Percentiles rank a stretch among this genome's conserved stretches.
Conservation (phyloP, 2,329 filamentous ascomycete species). For the Chrysoporthe puriensis region DNA sequence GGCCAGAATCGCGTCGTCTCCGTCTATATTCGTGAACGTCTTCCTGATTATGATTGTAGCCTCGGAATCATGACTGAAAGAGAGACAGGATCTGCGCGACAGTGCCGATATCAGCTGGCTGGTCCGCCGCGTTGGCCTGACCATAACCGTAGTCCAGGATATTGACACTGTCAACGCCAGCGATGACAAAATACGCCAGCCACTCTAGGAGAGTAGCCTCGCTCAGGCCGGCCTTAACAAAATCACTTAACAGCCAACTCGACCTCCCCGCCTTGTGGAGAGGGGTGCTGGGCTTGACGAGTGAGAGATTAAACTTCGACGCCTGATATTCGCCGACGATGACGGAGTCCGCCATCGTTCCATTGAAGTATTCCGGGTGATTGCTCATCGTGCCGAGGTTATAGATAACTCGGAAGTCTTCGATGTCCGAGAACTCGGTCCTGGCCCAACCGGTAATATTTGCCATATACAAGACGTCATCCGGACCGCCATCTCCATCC, state of each 20-base stretch:
- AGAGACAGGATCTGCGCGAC: conserved; percentile 1
- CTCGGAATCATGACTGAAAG: not conserved
- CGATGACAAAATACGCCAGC: conserved; percentile 1
- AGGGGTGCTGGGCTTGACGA: not conserved
- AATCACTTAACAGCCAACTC: conserved; percentile 9
- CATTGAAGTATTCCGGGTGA: conserved; percentile 20
- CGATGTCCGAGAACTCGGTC: not conserved
- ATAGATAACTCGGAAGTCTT: conserved; percentile 11
- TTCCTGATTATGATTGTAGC: not conserved
- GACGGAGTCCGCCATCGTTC: conserved; percentile 15
- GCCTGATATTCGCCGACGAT: conserved; percentile 12
- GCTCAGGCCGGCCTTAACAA: not conserved
- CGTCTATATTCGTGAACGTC: no score
- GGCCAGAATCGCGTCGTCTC: no score
- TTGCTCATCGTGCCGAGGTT: conserved; percentile 19
- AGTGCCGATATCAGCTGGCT: conserved; percentile 1
- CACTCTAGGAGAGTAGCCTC: not conserved
- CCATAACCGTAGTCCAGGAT: conserved; percentile 14
- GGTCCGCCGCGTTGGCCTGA: conserved; percentile 11
- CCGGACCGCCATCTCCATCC: conserved; percentile 20
- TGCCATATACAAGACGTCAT: conserved; percentile 17
- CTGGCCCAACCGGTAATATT: conserved; percentile 1
- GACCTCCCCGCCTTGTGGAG: not conserved
- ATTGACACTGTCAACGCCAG: conserved; percentile 11
- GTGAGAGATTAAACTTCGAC: not conserved